These are phyloP conservation scores for Achaetomiella virescens DNA, from an alignment of 495 filamentous ascomycete genomes.

Conservation along the genomic window DNA sequence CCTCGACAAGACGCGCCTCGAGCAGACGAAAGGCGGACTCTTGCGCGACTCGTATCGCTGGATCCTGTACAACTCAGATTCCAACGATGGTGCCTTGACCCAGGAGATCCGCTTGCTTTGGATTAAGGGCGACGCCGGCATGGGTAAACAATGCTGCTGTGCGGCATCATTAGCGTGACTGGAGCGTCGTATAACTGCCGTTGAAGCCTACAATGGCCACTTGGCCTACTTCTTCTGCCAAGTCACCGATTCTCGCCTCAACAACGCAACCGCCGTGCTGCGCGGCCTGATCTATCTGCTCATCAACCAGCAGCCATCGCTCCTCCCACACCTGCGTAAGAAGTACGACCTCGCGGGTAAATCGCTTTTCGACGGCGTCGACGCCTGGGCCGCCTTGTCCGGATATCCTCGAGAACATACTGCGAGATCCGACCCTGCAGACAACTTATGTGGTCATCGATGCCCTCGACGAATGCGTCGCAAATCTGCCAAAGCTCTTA, in stretches of 20 bases:
- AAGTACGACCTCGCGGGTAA: slow-evolving; percentile 24
- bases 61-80: slow-evolving; percentile 39
- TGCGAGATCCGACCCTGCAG: no score
- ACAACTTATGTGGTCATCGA: no score
- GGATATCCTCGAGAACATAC: no score
- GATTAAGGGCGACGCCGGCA: slow-evolving; percentile 26
- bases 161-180: slow-evolving; percentile 32
- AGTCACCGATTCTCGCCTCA: slow-evolving; percentile 26
- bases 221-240: slow-evolving; percentile 49
- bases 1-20: slow-evolving; percentile 35
- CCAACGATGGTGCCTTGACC: slow-evolving; percentile 22
- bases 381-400: slow-evolving; percentile 28
- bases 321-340: slow-evolving; percentile 28
- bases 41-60: slow-evolving; percentile 38
- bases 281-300: slow-evolving; percentile 31
- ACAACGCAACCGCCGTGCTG: slow-evolving; percentile 29
- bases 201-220: no score
- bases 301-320: slow-evolving; percentile 27
- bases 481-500: no score
- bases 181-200: slow-evolving; percentile 16
- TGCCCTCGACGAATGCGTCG: no score
- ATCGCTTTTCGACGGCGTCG: slow-evolving; percentile 29
- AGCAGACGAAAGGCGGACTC: slow-evolving; percentile 33
- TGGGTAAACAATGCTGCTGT: slow-evolving; percentile 48
- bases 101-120: slow-evolving; percentile 26